Conservation (phyloP, 306 rosid species). For the Citrullus colocynthis region DNA sequence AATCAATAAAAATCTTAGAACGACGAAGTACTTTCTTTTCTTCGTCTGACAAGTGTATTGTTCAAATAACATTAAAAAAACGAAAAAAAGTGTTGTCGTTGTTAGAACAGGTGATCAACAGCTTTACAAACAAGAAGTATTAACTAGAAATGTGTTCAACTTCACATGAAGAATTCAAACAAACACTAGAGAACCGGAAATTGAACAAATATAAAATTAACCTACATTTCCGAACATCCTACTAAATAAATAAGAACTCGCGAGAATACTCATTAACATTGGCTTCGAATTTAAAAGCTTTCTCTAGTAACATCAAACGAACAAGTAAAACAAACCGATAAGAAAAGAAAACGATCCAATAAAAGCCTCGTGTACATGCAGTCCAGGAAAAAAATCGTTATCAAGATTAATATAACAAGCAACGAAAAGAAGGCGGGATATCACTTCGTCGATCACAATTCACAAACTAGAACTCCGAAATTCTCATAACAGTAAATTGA, state of each 20-base stretch:
- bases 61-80: background rate
- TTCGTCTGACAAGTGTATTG: background rate
- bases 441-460: background rate
- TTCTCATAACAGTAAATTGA: background rate
- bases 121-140: background rate
- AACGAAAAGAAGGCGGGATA: background rate
- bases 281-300: background rate
- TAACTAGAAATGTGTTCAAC: background rate
- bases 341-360: background rate
- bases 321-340: background rate
- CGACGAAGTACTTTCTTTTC: background rate
- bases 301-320: background rate
- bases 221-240: background rate
- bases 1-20: background rate
- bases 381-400: background rate
- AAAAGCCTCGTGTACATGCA: background rate
- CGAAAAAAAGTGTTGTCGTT: background rate
- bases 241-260: background rate
- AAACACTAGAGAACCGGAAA: background rate
- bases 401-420: background rate
- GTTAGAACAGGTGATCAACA: background rate
- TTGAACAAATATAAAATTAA: background rate
- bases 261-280: background rate
- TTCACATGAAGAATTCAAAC: background rate
- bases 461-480: background rate